Conservation (phyloP, 805 yeast species). For the Zygosaccharomyces siamensis region DNA sequence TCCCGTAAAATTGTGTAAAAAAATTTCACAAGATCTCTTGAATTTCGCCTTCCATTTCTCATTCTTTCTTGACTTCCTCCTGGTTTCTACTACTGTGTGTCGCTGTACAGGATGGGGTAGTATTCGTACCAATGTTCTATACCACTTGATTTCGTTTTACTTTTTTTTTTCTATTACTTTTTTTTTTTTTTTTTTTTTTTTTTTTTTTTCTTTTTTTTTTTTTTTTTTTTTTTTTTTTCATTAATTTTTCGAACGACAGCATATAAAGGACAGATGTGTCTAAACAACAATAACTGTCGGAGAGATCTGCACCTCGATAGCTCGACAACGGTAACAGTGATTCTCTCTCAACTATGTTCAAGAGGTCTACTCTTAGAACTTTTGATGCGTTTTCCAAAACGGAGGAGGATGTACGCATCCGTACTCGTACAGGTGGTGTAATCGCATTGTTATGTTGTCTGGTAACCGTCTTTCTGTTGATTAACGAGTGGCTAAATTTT, state of each 20-base stretch:
- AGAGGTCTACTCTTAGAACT: conserved; percentile 40
- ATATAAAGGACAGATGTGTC: not conserved
- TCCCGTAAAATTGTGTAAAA: too few species aligned
- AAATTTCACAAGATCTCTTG: too few species aligned
- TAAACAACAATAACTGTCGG: not conserved
- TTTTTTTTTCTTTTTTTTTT: not conserved
- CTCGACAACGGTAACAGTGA: too few species aligned
- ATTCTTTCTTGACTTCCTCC: too few species aligned
- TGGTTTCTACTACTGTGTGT: too few species aligned
- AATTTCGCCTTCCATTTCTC: too few species aligned
- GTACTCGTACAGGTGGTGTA: conserved; percentile 85
- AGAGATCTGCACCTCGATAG: not conserved
- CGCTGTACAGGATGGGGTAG: too few species aligned
- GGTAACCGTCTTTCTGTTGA: conserved; percentile 55
- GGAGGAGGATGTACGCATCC: conserved; percentile 85
- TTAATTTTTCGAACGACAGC: not conserved
- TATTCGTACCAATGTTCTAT: too few species aligned
- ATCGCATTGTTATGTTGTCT: conserved; percentile 69
- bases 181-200: not conserved
- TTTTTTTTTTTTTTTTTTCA: not conserved
- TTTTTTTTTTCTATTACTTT: not conserved
- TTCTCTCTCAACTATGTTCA: conserved; percentile 12
- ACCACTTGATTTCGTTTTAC: too few species aligned
- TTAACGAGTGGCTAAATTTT: conserved; percentile 76
- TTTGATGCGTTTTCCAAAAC: conserved; percentile 92